Evolutionary conservation across 306 rosid species (phyloP).

Genomic region (Lotus japonicus): DNA sequence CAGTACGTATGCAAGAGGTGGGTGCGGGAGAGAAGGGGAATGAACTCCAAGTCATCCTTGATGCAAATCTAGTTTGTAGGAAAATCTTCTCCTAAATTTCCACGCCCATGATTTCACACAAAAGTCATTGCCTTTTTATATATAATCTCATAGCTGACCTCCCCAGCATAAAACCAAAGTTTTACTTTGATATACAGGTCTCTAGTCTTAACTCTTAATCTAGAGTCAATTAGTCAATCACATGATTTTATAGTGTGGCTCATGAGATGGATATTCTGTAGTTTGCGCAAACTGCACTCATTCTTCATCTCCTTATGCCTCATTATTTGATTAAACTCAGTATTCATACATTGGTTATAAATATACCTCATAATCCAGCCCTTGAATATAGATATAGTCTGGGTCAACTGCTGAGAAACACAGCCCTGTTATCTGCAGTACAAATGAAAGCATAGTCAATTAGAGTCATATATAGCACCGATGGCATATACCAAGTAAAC

Average conservation of each 20-base stretch:
- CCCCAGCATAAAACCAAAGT: too few species aligned
- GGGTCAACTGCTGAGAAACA: conserved; percentile 71
- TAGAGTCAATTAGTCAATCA: background rate
- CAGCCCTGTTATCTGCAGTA: conserved; percentile 78
- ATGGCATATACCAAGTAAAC: background rate
- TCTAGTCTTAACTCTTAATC: background rate
- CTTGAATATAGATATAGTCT: conserved; percentile 70
- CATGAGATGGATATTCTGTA: background rate
- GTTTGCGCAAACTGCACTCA: background rate
- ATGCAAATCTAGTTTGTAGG: too few species aligned
- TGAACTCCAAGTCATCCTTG: too few species aligned
- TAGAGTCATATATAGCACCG: conserved; percentile 1
- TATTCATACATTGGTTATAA: background rate
- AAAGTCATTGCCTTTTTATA: too few species aligned
- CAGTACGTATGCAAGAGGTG: too few species aligned
- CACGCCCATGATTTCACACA: too few species aligned
- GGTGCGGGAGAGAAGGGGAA: too few species aligned
- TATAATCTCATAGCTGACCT: too few species aligned
- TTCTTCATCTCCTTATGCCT: background rate
- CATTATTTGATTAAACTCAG: background rate
- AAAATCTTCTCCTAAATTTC: too few species aligned
- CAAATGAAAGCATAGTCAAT: background rate
- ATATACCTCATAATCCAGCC: conserved; percentile 83
- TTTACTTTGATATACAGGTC: background rate
- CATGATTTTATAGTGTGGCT: background rate